Percentiles rank a stretch among this genome's conserved stretches.
Evolutionary conservation across 257 asterid species (phyloP).

Genomic region (Jaltomata sinuosa): DNA sequence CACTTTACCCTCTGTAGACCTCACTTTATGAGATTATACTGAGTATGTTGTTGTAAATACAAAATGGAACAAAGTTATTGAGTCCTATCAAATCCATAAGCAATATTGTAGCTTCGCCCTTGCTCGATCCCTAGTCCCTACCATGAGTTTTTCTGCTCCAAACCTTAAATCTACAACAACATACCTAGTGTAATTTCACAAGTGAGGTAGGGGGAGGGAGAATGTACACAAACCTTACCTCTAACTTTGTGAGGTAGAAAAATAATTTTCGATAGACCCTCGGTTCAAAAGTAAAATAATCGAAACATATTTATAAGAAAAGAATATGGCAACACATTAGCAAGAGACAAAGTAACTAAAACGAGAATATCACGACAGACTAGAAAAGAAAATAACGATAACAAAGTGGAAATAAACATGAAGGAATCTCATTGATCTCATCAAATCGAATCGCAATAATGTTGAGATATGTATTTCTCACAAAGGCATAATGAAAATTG

Average conservation of each 20-base stretch:
- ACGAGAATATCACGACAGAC: too few relatives aligned
- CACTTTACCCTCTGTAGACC: too few relatives aligned
- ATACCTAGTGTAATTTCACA: not conserved
- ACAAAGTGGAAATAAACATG: not conserved
- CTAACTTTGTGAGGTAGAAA: not conserved
- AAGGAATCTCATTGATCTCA: not conserved
- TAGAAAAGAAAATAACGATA: not conserved
- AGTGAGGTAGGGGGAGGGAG: rapidly evolving
- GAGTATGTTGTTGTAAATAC: too few relatives aligned
- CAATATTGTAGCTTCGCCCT: not conserved
- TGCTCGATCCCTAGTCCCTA: not conserved
- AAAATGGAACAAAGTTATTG: not conserved
- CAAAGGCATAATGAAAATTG: not conserved
- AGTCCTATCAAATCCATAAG: not conserved
- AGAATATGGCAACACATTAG: too few relatives aligned
- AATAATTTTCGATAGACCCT: rapidly evolving
- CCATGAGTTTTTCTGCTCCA: not conserved
- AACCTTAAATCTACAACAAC: not conserved
- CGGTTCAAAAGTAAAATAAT: not conserved
- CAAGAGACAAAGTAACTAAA: too few relatives aligned
- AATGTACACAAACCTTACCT: rapidly evolving
- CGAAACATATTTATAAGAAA: too few relatives aligned
- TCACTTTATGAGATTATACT: too few relatives aligned
- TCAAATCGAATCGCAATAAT: not conserved
- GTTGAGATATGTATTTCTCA: not conserved